Conservation (phyloP, 495 filamentous ascomycete species). For the Penicillium canescens region DNA sequence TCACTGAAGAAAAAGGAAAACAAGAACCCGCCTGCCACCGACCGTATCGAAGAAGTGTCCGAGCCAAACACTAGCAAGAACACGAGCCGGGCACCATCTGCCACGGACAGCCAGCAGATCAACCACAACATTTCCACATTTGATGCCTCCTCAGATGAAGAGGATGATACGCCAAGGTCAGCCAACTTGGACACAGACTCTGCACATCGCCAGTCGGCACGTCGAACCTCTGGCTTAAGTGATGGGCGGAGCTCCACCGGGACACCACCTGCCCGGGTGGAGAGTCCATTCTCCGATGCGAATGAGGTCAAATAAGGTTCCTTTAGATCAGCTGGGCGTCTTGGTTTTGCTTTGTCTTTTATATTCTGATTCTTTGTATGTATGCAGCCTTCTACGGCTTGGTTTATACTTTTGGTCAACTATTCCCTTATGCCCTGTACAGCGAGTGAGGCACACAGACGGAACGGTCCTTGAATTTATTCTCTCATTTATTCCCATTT, state of each 20-base stretch:
- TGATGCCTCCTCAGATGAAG: slow-evolving; percentile 41
- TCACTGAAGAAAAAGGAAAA: slow-evolving; percentile 36
- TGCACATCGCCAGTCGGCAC: slow-evolving; percentile 55
- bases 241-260: slow-evolving; percentile 26
- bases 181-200: slow-evolving; percentile 50
- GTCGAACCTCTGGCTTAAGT: slow-evolving; percentile 18
- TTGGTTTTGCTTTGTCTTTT: slow-evolving; percentile 11
- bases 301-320: slow-evolving; percentile 59
- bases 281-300: slow-evolving; percentile 48
- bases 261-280: slow-evolving; percentile 30
- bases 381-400: slow-evolving; percentile 18
- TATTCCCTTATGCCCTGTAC: slow-evolving; percentile 19
- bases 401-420: slow-evolving; percentile 14
- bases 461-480: slow-evolving; percentile 16
- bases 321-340: slow-evolving; percentile 2
- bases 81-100: slow-evolving; percentile 6
- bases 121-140: slow-evolving; percentile 33
- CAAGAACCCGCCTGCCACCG: slow-evolving; percentile 8
- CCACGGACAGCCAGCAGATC: slow-evolving; percentile 16
- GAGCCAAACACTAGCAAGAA: slow-evolving; percentile 11
- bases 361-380: slow-evolving; percentile 20
- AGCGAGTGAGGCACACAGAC: slow-evolving; percentile 25
- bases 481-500: slow-evolving; percentile 5
- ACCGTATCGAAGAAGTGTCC: slow-evolving; percentile 27
- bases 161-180: slow-evolving; percentile 24